Evolutionary conservation across 345 rosid genomes (phyloP).

Genomic region (Alliaria petiolata): DNA sequence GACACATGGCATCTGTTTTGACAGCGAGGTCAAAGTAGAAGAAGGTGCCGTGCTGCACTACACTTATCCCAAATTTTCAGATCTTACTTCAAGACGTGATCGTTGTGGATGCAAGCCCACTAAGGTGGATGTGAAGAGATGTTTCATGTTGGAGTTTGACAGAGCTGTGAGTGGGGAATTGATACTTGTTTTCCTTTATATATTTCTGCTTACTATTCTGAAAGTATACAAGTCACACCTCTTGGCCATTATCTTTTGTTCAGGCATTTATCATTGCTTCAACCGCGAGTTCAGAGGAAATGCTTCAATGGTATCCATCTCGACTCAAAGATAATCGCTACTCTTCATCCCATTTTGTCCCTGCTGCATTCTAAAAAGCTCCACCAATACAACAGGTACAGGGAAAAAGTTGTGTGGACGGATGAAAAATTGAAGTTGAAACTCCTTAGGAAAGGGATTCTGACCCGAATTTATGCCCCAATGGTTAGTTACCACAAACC

Average conservation of each 20-base stretch:
- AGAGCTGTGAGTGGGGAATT: conserved; percentile 71
- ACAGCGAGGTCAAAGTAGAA: conserved; percentile 75
- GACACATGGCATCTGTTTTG: conserved; percentile 11
- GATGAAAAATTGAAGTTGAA: conserved; percentile 55
- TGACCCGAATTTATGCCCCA: conserved; percentile 76
- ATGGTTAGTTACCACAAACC: conserved; percentile 51
- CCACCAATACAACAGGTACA: conserved; percentile 52
- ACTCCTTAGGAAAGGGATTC: conserved; percentile 70
- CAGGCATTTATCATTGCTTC: conserved; percentile 99
- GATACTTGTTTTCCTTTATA: neutral
- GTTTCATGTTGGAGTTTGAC: conserved; percentile 97
- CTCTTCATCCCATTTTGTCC: neutral
- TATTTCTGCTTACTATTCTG: neutral
- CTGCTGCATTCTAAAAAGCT: conserved; percentile 2
- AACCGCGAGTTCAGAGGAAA: conserved; percentile 86
- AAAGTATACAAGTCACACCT: neutral
- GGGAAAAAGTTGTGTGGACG: conserved; percentile 75
- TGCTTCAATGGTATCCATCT: conserved; percentile 69
- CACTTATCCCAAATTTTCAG: conserved; percentile 85
- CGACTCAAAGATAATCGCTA: neutral
- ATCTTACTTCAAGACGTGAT: conserved; percentile 93
- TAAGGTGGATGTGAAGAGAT: conserved; percentile 88
- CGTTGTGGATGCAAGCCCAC: conserved; percentile 99
- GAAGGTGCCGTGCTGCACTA: conserved; percentile 92
- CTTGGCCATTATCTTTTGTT: conserved; percentile 18